phyloP scores from a whole-genome alignment of 2,329 filamentous ascomycete species.

The Epichloe gansuensis region DNA sequence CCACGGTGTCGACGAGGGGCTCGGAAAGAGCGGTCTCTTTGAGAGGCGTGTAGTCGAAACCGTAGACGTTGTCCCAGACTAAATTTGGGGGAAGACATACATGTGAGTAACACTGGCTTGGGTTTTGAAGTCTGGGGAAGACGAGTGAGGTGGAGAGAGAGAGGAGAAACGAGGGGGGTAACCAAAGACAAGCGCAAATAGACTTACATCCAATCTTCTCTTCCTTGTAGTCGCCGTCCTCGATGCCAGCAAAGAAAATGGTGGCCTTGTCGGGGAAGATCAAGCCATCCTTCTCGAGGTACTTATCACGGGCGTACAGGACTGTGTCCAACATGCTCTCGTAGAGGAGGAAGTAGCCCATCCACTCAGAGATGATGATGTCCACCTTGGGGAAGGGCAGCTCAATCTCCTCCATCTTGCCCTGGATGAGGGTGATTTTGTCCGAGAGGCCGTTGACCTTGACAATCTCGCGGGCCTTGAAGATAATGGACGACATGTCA shows the following conservation, averaged over 20 bases:
- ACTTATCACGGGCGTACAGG: constrained; percentile 87
- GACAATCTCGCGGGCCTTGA: constrained; percentile 95
- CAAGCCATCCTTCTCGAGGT: constrained; percentile 71
- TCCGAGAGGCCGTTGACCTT: constrained; percentile 79
- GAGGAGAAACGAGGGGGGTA: not conserved
- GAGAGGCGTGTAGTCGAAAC: constrained; percentile 90
- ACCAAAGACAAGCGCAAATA: not conserved
- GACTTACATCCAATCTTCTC: constrained; percentile 96
- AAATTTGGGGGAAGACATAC: not conserved
- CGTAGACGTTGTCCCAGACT: constrained; percentile 99
- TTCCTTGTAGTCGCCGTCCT: constrained; percentile 98
- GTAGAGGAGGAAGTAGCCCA: constrained; percentile 98
- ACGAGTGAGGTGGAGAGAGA: not conserved
- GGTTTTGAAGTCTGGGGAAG: no score
- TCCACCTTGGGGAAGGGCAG: constrained; percentile 92
- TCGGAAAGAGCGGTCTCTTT: constrained; percentile 90
- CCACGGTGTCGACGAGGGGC: constrained; percentile 93
- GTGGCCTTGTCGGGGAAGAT: constrained; percentile 99
- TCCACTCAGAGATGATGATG: constrained; percentile 99
- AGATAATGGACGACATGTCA: constrained; percentile 99
- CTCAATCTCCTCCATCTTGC: constrained; percentile 98
- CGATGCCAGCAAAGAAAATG: constrained; percentile 91
- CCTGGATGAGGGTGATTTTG: constrained; percentile 95
- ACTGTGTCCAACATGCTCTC: constrained; percentile 99
- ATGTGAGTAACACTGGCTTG: not conserved